Percentiles rank a stretch among this genome's conserved stretches.
Conservation (phyloP, 2,329 filamentous ascomycete genomes). For the Lecanicillium sp. region DNA sequence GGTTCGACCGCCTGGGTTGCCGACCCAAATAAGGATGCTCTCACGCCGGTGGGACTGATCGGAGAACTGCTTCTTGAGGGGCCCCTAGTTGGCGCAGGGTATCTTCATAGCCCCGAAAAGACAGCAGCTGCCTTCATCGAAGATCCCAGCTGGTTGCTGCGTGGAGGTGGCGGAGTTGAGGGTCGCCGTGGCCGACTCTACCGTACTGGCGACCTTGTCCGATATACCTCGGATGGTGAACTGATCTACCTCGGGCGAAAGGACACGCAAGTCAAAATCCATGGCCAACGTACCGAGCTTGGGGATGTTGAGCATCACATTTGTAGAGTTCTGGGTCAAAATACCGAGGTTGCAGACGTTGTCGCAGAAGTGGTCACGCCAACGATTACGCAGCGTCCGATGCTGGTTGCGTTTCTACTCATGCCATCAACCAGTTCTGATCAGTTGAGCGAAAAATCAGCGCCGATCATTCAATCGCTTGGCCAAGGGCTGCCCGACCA, state of each 20-base stretch:
- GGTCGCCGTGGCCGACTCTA: conserved; percentile 38
- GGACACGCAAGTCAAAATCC: conserved; percentile 18
- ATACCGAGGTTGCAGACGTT: conserved; percentile 1
- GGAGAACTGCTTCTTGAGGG: conserved; percentile 13
- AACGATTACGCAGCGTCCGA: not conserved
- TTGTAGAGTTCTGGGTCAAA: no score
- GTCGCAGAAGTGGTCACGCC: not conserved
- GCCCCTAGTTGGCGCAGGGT: conserved; percentile 1
- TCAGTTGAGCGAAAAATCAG: no score
- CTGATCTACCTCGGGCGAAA: conserved; percentile 16
- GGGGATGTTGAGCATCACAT: conserved; percentile 17
- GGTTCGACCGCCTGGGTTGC: conserved; percentile 5
- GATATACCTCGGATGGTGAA: conserved; percentile 29
- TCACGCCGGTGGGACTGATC: not conserved
- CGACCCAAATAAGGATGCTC: not conserved
- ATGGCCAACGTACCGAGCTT: conserved; percentile 17
- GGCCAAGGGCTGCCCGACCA: no score
- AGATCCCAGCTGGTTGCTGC: conserved; percentile 28
- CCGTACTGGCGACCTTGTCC: conserved; percentile 47
- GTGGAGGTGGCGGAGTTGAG: conserved; percentile 16
- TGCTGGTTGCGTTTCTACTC: not conserved
- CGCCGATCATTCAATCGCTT: no score
- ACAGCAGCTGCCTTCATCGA: conserved; percentile 28
- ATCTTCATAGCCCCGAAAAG: not conserved
- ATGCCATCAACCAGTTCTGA: no score